Evolutionary conservation across 495 filamentous ascomycete genomes (phyloP).

Genomic region (Cudoniella acicularis): DNA sequence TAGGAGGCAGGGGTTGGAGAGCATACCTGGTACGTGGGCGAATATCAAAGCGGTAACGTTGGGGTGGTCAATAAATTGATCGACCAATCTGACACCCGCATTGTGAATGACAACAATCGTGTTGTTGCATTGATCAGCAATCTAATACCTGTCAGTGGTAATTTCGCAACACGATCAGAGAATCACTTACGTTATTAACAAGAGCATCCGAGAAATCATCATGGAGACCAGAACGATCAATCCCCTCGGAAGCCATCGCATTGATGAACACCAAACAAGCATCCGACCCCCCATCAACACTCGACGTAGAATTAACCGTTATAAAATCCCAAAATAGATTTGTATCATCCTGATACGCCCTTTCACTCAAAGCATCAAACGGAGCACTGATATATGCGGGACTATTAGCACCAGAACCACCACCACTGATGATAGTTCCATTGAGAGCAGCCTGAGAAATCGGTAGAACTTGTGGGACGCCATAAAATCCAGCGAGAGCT

Average conservation of each 20-base stretch:
- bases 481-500: not conserved
- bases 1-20: too few species aligned
- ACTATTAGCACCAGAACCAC: constrained; percentile 1
- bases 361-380: not conserved
- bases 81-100: constrained; percentile 66
- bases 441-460: constrained; percentile 62
- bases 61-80: constrained; percentile 53
- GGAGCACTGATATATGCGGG: not conserved
- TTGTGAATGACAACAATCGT: constrained; percentile 65
- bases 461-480: not conserved
- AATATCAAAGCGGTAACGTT: constrained; percentile 61
- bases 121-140: constrained; percentile 29
- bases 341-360: not conserved
- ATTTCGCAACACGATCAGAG: not conserved
- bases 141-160: not conserved
- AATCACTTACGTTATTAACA: constrained; percentile 26
- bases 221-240: constrained; percentile 37
- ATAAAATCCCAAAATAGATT: constrained; percentile 55
- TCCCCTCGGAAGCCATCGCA: constrained; percentile 50
- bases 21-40: constrained; percentile 57
- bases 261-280: constrained; percentile 63
- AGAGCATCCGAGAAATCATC: constrained; percentile 46
- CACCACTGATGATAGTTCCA: constrained; percentile 79
- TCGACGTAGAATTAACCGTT: constrained; percentile 24
- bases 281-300: constrained; percentile 49